Conservation (phyloP, 2,329 filamentous ascomycete genomes). For the Pseudopyrenochaeta lycopersici region DNA sequence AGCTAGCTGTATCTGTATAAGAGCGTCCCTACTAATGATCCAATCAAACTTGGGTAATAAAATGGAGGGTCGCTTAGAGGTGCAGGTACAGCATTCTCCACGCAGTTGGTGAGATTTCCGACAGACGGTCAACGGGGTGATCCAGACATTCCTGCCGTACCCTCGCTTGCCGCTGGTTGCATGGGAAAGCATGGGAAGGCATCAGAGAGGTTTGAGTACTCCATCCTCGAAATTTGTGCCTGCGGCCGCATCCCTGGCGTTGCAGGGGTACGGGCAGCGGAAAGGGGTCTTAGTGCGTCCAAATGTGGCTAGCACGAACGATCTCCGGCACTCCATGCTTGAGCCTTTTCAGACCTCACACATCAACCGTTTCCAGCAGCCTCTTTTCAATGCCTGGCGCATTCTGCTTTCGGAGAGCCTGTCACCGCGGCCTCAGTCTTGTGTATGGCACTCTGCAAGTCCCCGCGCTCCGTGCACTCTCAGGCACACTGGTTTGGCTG, state of each 20-base stretch:
- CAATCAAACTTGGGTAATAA: constrained; percentile 11
- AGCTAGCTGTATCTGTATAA: constrained; percentile 6
- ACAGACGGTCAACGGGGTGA: constrained; percentile 23
- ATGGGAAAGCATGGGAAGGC: constrained; percentile 42
- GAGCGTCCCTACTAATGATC: background rate
- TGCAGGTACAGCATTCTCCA: constrained; percentile 19
- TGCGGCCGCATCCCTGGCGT: constrained; percentile 18
- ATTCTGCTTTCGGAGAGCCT: constrained; percentile 30
- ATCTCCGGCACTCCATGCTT: constrained; percentile 23
- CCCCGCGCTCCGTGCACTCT: constrained; percentile 39
- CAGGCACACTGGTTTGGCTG: constrained; percentile 35
- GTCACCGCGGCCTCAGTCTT: constrained; percentile 37
- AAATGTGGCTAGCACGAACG: constrained; percentile 26
- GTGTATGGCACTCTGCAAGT: constrained; percentile 32
- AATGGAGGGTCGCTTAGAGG: constrained; percentile 7
- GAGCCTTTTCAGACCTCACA: background rate
- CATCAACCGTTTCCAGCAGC: constrained; percentile 11
- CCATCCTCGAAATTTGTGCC: constrained; percentile 35
- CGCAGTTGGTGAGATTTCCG: constrained; percentile 11
- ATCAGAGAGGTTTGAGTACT: constrained; percentile 45
- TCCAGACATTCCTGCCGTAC: constrained; percentile 33
- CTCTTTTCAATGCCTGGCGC: constrained; percentile 44
- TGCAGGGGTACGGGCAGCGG: constrained; percentile 16
- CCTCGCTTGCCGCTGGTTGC: constrained; percentile 35
- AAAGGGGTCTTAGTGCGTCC: constrained; percentile 19